These are phyloP conservation scores for Gremmenia infestans DNA, from an alignment of 2,329 filamentous ascomycete genomes.

Conservation along the genomic window DNA sequence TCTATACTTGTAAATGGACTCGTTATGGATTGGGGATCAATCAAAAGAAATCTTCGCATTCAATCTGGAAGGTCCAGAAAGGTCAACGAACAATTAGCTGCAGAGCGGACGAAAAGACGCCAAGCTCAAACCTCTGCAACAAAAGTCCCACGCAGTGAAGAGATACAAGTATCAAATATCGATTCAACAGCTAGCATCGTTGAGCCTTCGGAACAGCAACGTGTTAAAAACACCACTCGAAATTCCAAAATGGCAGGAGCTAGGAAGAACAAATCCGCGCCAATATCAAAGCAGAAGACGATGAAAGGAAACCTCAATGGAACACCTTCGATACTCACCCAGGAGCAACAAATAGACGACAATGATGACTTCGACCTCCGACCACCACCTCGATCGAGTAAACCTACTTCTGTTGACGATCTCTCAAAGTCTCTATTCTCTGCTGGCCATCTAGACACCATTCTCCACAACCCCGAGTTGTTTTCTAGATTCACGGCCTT, in stretches of 20 bases:
- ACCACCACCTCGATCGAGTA: conserved; percentile 1
- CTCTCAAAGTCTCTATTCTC: conserved; percentile 7
- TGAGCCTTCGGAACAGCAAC: background rate
- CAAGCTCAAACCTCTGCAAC: background rate
- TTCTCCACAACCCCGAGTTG: conserved; percentile 3
- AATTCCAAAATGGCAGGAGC: background rate
- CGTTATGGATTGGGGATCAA: background rate
- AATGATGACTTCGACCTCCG: conserved; percentile 8
- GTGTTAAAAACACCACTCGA: background rate
- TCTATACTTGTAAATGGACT: background rate
- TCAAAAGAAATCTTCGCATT: background rate
- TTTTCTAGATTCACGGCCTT: conserved; percentile 10
- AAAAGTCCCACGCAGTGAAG: background rate
- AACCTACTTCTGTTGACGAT: conserved; percentile 1
- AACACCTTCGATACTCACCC: too few relatives aligned
- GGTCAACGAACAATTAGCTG: background rate
- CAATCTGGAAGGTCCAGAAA: background rate
- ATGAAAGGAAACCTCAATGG: background rate
- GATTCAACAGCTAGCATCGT: background rate
- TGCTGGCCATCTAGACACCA: conserved; percentile 5
- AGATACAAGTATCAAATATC: background rate
- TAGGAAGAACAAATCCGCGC: background rate
- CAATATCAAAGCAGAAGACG: background rate
- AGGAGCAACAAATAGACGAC: background rate
- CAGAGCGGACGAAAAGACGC: background rate